Percentiles rank a stretch among this genome's conserved stretches.
Conservation (phyloP, 192 early-diverging fungal species). For the Backusella mclennaniae region DNA sequence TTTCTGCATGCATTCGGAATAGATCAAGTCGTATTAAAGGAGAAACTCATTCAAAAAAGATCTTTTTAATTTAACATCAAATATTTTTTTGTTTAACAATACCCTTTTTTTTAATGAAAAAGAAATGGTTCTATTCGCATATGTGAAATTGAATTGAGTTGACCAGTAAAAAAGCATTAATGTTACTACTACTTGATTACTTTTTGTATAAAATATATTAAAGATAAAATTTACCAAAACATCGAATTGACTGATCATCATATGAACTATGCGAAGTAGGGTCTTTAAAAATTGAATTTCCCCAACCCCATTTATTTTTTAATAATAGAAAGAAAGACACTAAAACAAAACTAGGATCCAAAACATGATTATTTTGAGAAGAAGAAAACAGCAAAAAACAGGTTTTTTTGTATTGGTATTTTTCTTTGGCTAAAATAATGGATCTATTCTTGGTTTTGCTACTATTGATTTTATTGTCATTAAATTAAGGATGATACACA, state of each 20-base stretch:
- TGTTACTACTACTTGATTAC: not conserved
- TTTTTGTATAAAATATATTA: not conserved
- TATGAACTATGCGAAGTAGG: not conserved
- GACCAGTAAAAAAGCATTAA: not conserved
- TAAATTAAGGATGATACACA: not conserved
- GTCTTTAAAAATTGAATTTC: not conserved
- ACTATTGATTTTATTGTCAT: not conserved
- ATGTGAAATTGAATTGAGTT: not conserved
- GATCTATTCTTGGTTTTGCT: not conserved
- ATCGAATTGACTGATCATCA: not conserved
- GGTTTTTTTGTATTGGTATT: not conserved
- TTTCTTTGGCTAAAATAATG: not conserved
- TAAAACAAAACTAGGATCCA: not conserved
- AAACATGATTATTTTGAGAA: not conserved
- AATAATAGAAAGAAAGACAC: not conserved
- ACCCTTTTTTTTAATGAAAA: not conserved
- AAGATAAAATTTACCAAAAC: no score
- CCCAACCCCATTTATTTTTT: not conserved
- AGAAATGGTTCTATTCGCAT: not conserved
- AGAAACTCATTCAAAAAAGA: not conserved
- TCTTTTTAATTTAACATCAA: not conserved
- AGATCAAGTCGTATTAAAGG: not conserved
- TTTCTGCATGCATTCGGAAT: not conserved
- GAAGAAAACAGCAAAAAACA: not conserved
- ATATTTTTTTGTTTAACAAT: not conserved